These are phyloP conservation scores for Penicillium occitanis DNA, from an alignment of 2,329 filamentous ascomycete genomes.

Conservation along the genomic window DNA sequence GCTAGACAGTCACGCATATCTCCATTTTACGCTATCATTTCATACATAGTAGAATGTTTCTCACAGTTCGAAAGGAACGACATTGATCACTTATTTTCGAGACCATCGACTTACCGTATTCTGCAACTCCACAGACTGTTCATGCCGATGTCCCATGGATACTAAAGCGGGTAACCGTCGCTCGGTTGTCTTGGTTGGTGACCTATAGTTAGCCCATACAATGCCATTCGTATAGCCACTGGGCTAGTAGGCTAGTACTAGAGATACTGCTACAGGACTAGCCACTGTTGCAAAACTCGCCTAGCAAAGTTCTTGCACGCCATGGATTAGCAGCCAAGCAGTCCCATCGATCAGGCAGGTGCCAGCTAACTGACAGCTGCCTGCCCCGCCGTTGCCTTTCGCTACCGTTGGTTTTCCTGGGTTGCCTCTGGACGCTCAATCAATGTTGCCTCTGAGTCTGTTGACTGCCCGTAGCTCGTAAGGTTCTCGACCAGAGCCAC, in stretches of 20 bases:
- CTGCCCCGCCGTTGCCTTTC: constrained; percentile 12
- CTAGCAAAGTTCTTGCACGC: neutral
- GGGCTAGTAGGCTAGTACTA: neutral
- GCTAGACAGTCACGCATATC: neutral
- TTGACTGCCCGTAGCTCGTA: neutral
- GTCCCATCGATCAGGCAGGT: constrained; percentile 5
- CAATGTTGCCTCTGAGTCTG: neutral
- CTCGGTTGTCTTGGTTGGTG: neutral
- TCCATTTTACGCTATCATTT: too few species aligned
- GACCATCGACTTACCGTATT: neutral
- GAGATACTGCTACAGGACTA: neutral
- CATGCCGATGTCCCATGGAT: neutral
- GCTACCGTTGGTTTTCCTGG: neutral
- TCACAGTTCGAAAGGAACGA: too few species aligned
- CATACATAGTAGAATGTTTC: too few species aligned
- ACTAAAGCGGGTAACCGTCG: constrained; percentile 1
- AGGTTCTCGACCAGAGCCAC: constrained; percentile 12
- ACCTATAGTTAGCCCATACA: neutral
- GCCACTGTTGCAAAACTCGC: neutral
- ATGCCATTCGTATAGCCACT: neutral
- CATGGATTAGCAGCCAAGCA: constrained; percentile 10
- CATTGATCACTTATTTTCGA: too few species aligned
- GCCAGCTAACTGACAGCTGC: constrained; percentile 18
- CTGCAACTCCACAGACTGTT: constrained; percentile 1
- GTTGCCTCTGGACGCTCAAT: neutral